A percentile compares a stretch with the other conserved stretches of the same genome.
Evolutionary conservation across 768 basidiomycete genomes (phyloP).

Genomic region (Pilatotrama ljubarskyi): DNA sequence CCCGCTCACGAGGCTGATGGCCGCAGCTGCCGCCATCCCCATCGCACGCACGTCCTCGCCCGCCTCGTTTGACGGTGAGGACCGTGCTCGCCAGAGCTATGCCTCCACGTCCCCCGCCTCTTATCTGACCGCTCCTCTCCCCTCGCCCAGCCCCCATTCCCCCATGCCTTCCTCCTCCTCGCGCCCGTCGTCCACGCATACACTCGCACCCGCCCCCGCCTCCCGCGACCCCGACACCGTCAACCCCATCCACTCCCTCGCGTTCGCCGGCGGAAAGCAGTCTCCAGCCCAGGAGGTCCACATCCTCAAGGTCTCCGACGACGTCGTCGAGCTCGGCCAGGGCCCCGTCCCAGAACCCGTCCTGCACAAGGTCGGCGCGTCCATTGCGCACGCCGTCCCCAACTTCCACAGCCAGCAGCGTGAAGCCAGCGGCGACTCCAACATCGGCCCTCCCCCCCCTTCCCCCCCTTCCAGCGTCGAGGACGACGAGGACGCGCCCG

Average conservation of each 20-base stretch:
- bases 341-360: constrained; percentile 37
- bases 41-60: constrained; percentile 11
- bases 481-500: constrained; percentile 21
- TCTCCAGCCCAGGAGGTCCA: constrained; percentile 49
- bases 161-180: constrained; percentile 24
- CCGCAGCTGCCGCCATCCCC: constrained; percentile 9
- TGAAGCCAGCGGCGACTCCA: constrained; percentile 21
- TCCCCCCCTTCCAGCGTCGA: constrained; percentile 48
- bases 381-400: constrained; percentile 24
- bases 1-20: not conserved
- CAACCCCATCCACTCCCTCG: constrained; percentile 38
- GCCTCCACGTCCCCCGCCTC: constrained; percentile 9
- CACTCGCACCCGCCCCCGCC: constrained; percentile 21
- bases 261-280: constrained; percentile 27
- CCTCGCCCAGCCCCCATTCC: not conserved
- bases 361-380: constrained; percentile 37
- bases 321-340: constrained; percentile 45
- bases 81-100: constrained; percentile 1
- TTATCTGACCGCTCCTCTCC: not conserved
- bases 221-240: constrained; percentile 20
- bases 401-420: constrained; percentile 9
- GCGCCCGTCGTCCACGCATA: constrained; percentile 39
- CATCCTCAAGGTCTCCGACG: constrained; percentile 53
- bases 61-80: constrained; percentile 2
- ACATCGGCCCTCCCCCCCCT: constrained; percentile 58